These are phyloP conservation scores for Fusarium verticillioides DNA, from an alignment of 2,329 filamentous ascomycete genomes.

Conservation along the genomic window DNA sequence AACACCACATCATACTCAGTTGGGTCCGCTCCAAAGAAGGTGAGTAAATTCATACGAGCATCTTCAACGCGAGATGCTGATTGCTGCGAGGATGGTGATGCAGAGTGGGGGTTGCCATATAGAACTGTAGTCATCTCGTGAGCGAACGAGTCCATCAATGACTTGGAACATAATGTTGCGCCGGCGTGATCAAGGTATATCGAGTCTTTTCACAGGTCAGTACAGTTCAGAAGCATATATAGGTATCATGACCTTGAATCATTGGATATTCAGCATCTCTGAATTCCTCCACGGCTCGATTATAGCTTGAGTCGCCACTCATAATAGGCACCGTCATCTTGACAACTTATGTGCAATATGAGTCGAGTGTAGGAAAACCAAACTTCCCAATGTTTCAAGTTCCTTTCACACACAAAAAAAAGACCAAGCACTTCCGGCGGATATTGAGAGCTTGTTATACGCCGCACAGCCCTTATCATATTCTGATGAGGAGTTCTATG, in stretches of 20 bases:
- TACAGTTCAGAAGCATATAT: not conserved
- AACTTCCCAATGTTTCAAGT: not conserved
- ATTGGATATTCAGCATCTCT: conserved; percentile 74
- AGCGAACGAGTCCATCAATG: conserved; percentile 82
- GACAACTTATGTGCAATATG: not conserved
- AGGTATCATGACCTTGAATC: conserved; percentile 65
- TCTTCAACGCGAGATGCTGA: conserved; percentile 81
- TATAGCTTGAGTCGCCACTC: conserved; percentile 57
- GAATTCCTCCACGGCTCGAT: conserved; percentile 67
- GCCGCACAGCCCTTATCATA: conserved; percentile 27
- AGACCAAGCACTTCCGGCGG: not conserved
- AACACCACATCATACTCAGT: conserved; percentile 89
- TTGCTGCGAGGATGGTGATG: conserved; percentile 81
- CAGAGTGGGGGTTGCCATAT: conserved; percentile 93
- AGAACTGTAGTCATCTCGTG: conserved; percentile 81
- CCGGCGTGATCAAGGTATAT: conserved; percentile 95
- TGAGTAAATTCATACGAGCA: conserved; percentile 74
- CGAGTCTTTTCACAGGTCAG: conserved; percentile 62
- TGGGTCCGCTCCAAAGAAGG: conserved; percentile 84
- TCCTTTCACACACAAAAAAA: not conserved
- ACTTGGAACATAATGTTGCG: conserved; percentile 85
- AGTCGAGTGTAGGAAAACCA: not conserved
- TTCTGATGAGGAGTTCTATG: conserved; percentile 15
- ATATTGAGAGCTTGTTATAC: conserved; percentile 10
- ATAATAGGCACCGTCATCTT: conserved; percentile 9